phyloP scores from a whole-genome alignment of 345 rosid genomes.

The Syzygium aqueum region DNA sequence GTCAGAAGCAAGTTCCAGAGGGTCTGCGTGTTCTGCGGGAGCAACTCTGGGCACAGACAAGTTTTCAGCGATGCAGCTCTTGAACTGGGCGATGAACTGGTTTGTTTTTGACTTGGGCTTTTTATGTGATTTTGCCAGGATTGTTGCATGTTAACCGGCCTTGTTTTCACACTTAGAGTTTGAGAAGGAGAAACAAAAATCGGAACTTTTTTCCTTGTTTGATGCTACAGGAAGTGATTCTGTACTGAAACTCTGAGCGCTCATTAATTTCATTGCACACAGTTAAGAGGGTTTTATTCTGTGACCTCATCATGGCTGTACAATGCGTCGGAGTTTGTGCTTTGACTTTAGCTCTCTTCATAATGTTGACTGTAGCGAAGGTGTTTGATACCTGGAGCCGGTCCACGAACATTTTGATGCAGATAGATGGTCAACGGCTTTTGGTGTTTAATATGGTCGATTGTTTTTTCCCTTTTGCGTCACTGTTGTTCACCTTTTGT shows the following conservation, averaged over 20 bases:
- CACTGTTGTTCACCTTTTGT: background rate
- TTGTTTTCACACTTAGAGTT: background rate
- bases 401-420: background rate
- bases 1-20: constrained; percentile 50
- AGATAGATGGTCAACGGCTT: background rate
- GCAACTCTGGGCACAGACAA: constrained; percentile 74
- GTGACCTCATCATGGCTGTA: background rate
- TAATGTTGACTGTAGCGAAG: background rate
- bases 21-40: constrained; percentile 93
- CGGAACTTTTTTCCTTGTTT: background rate
- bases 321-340: background rate
- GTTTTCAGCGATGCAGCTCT: constrained; percentile 89
- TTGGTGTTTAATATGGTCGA: background rate
- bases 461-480: background rate
- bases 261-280: background rate
- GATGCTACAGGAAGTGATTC: background rate
- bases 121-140: background rate
- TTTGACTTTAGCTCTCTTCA: background rate
- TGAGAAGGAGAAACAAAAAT: background rate
- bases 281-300: background rate
- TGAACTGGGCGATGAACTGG: constrained; percentile 92
- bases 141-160: background rate
- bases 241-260: background rate
- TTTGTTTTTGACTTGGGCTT: constrained; percentile 11
- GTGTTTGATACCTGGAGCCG: background rate